Percentiles rank a stretch among this genome's conserved stretches.
Conservation (phyloP, 2,329 filamentous ascomycete genomes). For the Apiospora hydei region DNA sequence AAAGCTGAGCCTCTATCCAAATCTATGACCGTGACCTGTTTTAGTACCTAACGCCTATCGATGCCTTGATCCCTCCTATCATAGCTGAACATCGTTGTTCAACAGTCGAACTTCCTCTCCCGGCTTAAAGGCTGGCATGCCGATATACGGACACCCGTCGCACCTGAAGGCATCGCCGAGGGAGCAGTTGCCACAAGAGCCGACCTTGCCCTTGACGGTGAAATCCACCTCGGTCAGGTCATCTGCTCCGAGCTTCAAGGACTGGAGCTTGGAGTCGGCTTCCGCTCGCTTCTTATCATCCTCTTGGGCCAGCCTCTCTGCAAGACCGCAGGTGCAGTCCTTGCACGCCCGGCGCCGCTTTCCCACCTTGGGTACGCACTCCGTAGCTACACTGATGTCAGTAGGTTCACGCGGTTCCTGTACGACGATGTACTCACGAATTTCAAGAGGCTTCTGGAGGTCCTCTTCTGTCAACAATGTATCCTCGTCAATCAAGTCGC, state of each 20-base stretch:
- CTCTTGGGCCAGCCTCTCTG: slow-evolving; percentile 84
- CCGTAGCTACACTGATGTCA: slow-evolving; percentile 64
- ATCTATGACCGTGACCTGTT: slow-evolving; percentile 20
- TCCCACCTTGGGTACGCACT: slow-evolving; percentile 85
- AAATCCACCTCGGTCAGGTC: slow-evolving; percentile 94
- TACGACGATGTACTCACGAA: slow-evolving; percentile 68
- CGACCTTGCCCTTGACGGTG: slow-evolving; percentile 95
- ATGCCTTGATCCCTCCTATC: neutral
- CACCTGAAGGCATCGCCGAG: slow-evolving; percentile 89
- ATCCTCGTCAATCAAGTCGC: slow-evolving; percentile 92
- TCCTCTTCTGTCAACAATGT: slow-evolving; percentile 86
- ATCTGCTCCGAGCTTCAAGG: slow-evolving; percentile 74
- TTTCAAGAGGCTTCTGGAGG: slow-evolving; percentile 75
- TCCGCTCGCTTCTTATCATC: slow-evolving; percentile 72
- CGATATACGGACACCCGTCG: slow-evolving; percentile 58
- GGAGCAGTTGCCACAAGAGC: slow-evolving; percentile 92
- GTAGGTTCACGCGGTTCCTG: slow-evolving; percentile 23
- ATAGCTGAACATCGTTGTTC: slow-evolving; percentile 87
- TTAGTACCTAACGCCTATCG: slow-evolving; percentile 18
- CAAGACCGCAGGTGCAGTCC: slow-evolving; percentile 95
- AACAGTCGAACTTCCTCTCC: slow-evolving; percentile 91
- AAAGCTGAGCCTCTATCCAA: slow-evolving; percentile 12
- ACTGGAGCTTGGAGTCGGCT: slow-evolving; percentile 68
- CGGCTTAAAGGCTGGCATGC: slow-evolving; percentile 90
- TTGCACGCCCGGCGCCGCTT: slow-evolving; percentile 95